Evolutionary conservation across 1,139 yeast genomes (phyloP).

Genomic region (Hyphopichia khmerensis): DNA sequence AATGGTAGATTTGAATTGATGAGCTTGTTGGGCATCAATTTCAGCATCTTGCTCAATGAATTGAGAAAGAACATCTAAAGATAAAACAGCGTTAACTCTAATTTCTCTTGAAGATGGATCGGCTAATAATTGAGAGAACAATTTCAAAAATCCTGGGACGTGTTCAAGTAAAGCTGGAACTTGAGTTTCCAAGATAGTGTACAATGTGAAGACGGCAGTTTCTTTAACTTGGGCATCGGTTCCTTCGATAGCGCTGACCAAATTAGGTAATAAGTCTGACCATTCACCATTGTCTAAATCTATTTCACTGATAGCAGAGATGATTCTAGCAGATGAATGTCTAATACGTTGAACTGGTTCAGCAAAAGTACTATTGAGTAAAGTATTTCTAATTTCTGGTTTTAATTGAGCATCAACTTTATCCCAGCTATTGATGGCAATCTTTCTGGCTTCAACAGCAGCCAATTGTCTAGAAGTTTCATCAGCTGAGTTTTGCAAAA

Average conservation of each 20-base stretch:
- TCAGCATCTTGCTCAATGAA: slow-evolving; percentile 57
- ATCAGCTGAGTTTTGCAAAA: slow-evolving; percentile 66
- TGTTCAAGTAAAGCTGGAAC: slow-evolving; percentile 61
- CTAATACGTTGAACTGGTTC: slow-evolving; percentile 62
- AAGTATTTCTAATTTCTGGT: slow-evolving; percentile 61
- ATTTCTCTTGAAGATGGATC: slow-evolving; percentile 70
- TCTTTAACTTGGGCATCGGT: slow-evolving; percentile 67
- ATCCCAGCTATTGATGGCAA: slow-evolving; percentile 73
- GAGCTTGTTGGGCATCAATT: slow-evolving; percentile 49
- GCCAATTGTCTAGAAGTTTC: slow-evolving; percentile 78
- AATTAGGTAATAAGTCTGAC: slow-evolving; percentile 73
- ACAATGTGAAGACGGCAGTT: slow-evolving; percentile 78
- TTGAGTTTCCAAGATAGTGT: slow-evolving; percentile 75
- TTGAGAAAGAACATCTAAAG: slow-evolving; percentile 74
- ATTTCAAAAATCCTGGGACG: slow-evolving; percentile 63
- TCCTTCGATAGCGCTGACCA: slow-evolving; percentile 66
- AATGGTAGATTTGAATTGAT: slow-evolving; percentile 62
- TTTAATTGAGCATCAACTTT: slow-evolving; percentile 51
- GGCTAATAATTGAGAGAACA: slow-evolving; percentile 66
- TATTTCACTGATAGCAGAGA: slow-evolving; percentile 77
- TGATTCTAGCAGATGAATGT: slow-evolving; percentile 87
- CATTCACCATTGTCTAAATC: slow-evolving; percentile 70
- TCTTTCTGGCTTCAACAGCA: slow-evolving; percentile 92
- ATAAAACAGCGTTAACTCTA: slow-evolving; percentile 80
- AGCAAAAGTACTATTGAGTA: slow-evolving; percentile 68